phyloP scores from a whole-genome alignment of 352 stramenopile genomes.

The Globisporangium apiculatum region DNA sequence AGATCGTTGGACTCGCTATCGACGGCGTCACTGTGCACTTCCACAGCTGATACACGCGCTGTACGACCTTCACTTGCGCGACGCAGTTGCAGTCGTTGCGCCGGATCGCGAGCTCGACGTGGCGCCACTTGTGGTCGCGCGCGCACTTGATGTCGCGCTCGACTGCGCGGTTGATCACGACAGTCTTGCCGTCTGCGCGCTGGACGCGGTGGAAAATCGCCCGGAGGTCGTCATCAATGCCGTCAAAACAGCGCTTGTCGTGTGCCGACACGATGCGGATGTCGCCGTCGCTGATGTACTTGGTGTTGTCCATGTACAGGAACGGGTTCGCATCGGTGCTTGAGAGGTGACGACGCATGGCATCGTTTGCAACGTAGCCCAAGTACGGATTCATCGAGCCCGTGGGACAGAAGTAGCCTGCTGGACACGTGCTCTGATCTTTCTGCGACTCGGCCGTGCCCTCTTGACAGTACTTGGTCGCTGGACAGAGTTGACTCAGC shows the following conservation, averaged over 20 bases:
- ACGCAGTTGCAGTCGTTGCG: conserved; percentile 91
- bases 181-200: conserved; percentile 3
- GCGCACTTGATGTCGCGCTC: conserved; percentile 80
- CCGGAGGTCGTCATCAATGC: conserved; percentile 75
- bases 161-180: conserved; percentile 58
- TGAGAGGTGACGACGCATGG: conserved; percentile 63
- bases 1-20: conserved; percentile 15
- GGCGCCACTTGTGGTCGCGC: conserved; percentile 93
- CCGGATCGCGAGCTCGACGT: conserved; percentile 80
- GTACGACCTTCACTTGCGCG: conserved; percentile 80
- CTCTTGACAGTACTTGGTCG: conserved; percentile 84
- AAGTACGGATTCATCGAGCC: conserved; percentile 86
- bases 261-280: conserved; percentile 86
- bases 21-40: conserved; percentile 79
- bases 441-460: conserved; percentile 85
- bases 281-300: conserved; percentile 87
- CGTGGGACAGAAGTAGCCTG: conserved; percentile 94
- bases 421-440: conserved; percentile 70
- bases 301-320: conserved; percentile 59
- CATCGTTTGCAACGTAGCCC: conserved; percentile 89
- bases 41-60: conserved; percentile 91
- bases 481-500: conserved; percentile 84
- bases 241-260: conserved; percentile 88
- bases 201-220: conserved; percentile 33
- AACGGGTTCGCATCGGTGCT: conserved; percentile 70